A percentile compares a stretch with the other conserved stretches of the same genome.
These are phyloP conservation scores for Anisodus tanguticus DNA, from an alignment of 257 asterid genomes.

Conservation along the genomic window DNA sequence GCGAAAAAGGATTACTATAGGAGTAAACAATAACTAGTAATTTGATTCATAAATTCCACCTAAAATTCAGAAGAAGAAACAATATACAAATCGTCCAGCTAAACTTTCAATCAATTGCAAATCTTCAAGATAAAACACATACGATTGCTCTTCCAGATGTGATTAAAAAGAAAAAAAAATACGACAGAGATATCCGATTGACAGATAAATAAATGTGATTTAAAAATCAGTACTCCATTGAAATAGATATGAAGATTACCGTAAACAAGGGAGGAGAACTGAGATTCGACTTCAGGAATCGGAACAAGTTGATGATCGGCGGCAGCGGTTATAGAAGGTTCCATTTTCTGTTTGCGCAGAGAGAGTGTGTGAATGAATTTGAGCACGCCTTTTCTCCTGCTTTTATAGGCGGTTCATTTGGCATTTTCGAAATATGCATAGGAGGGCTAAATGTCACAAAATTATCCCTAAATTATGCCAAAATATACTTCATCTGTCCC, in stretches of 20 bases:
- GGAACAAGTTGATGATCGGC: constrained; percentile 43
- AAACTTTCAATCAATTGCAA: not conserved
- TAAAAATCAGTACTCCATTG: not conserved
- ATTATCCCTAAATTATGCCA: no score
- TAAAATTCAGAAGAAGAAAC: not conserved
- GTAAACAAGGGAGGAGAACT: constrained; percentile 66
- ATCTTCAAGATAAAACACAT: not conserved
- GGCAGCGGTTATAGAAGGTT: not conserved
- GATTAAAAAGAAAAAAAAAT: not conserved
- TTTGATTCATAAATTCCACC: not conserved
- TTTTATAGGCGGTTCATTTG: not conserved
- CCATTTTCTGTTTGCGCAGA: not conserved
- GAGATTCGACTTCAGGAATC: constrained; percentile 55
- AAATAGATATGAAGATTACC: constrained; percentile 44
- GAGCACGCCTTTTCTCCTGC: not conserved
- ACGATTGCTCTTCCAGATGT: not conserved
- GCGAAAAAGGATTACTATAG: not conserved
- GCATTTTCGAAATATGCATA: not conserved
- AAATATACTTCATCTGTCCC: no score
- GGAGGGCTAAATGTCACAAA: no score
- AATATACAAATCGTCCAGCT: not conserved
- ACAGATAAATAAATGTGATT: not conserved
- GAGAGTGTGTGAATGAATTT: not conserved
- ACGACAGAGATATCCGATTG: not conserved
- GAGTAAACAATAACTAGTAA: not conserved